phyloP scores from a whole-genome alignment of 257 asterid genomes.

The Lycium barbarum region DNA sequence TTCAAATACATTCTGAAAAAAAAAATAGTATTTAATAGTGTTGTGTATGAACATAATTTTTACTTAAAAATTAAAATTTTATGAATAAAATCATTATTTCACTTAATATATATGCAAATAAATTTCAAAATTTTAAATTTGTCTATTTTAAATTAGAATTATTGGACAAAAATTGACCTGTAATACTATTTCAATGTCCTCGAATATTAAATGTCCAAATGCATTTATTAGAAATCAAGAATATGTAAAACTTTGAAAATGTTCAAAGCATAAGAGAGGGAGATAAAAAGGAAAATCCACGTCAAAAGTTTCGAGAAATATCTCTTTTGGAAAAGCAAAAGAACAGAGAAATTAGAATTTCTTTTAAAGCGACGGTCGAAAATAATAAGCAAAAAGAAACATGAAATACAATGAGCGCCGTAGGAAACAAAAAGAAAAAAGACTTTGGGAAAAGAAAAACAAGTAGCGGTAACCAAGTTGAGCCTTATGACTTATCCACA shows the following conservation, averaged over 20 bases:
- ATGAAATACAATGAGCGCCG: too few species aligned
- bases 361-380: background rate
- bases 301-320: constrained; percentile 1
- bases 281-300: background rate
- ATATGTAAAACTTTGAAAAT: too few species aligned
- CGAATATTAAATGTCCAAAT: background rate
- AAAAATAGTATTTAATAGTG: too few species aligned
- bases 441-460: too few species aligned
- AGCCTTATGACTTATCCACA: constrained; percentile 20
- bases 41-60: too few species aligned
- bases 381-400: background rate
- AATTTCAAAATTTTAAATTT: background rate
- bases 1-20: too few species aligned
- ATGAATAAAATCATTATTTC: background rate
- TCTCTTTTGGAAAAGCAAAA: constrained; percentile 10
- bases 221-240: background rate
- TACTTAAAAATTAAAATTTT: too few species aligned
- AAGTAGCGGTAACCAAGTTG: constrained; percentile 1
- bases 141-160: background rate
- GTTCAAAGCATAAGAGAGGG: background rate
- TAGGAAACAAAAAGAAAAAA: too few species aligned
- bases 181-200: background rate
- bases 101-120: background rate
- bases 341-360: background rate
- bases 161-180: background rate